Percentiles rank a stretch among this genome's conserved stretches.
Evolutionary conservation across 345 rosid species (phyloP).

Genomic region (Firmiana major): DNA sequence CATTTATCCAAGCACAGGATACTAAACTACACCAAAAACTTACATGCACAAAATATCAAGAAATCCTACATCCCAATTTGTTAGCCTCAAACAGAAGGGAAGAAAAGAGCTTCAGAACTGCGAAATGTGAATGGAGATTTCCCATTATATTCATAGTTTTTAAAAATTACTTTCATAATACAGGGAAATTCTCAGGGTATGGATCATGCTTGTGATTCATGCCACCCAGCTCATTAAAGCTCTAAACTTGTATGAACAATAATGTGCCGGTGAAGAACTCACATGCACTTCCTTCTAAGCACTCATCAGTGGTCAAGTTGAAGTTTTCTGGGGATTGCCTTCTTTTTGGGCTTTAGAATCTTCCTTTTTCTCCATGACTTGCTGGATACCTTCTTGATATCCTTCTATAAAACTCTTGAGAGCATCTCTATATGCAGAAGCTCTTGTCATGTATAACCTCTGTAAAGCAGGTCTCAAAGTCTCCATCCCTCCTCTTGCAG

Average conservation of each 20-base stretch:
- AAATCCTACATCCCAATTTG: not conserved
- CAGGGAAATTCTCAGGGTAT: conserved; percentile 9
- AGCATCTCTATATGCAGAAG: conserved; percentile 82
- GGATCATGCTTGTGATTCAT: conserved; percentile 13
- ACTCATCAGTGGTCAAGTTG: not conserved
- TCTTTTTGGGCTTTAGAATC: conserved; percentile 15
- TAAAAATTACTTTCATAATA: conserved; percentile 7
- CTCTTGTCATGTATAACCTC: conserved; percentile 82
- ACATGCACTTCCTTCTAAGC: not conserved
- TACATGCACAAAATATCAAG: not conserved
- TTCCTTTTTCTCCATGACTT: conserved; percentile 20
- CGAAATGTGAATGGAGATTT: not conserved
- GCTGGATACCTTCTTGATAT: conserved; percentile 21
- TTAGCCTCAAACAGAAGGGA: not conserved
- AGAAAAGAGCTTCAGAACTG: not conserved
- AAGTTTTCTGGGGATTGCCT: not conserved
- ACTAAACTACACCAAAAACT: not conserved
- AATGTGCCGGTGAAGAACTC: conserved; percentile 8
- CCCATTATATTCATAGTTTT: conserved; percentile 5
- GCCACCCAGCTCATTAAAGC: conserved; percentile 2
- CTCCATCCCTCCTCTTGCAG: conserved; percentile 94
- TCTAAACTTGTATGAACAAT: conserved; percentile 1
- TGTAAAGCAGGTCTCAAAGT: conserved; percentile 87
- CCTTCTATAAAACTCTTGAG: conserved; percentile 28
- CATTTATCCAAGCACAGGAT: conserved; percentile 1